These are phyloP conservation scores for Populus tremula DNA, from an alignment of 345 rosid species.

Conservation along the genomic window DNA sequence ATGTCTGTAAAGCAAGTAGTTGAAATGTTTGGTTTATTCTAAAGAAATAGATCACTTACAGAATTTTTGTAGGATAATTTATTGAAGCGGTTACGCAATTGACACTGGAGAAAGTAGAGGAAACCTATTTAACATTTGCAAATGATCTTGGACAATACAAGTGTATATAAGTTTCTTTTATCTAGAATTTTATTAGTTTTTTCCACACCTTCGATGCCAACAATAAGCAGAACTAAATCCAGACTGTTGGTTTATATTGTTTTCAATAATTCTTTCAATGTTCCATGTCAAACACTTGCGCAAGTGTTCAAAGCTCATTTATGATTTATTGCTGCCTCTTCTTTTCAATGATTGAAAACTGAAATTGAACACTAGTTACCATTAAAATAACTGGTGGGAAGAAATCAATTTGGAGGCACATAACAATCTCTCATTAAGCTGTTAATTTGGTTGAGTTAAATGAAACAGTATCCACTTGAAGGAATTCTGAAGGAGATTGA, in stretches of 20 bases:
- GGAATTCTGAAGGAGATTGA: no score
- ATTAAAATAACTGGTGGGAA: no score
- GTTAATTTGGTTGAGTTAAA: no score
- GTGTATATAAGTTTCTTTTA: constrained; percentile 11
- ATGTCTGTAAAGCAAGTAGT: constrained; percentile 56
- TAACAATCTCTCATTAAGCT: no score
- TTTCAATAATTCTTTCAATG: constrained; percentile 17
- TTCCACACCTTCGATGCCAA: background rate
- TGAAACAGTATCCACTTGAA: no score
- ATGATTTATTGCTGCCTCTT: no score
- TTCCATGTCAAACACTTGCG: constrained; percentile 5
- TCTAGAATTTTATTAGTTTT: background rate
- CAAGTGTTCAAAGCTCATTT: background rate
- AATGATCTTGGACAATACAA: background rate
- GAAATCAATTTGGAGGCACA: no score
- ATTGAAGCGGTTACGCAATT: background rate
- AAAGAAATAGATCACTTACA: constrained; percentile 9
- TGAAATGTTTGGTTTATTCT: constrained; percentile 41
- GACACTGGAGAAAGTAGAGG: constrained; percentile 3
- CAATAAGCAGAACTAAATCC: background rate
- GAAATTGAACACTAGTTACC: no score
- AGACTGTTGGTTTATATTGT: background rate
- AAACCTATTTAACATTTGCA: background rate
- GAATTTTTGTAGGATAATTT: constrained; percentile 15
- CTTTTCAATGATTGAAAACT: no score